A percentile compares a stretch with the other conserved stretches of the same genome.
phyloP scores from a whole-genome alignment of 306 rosid species.

The Astragalus membranaceus region DNA sequence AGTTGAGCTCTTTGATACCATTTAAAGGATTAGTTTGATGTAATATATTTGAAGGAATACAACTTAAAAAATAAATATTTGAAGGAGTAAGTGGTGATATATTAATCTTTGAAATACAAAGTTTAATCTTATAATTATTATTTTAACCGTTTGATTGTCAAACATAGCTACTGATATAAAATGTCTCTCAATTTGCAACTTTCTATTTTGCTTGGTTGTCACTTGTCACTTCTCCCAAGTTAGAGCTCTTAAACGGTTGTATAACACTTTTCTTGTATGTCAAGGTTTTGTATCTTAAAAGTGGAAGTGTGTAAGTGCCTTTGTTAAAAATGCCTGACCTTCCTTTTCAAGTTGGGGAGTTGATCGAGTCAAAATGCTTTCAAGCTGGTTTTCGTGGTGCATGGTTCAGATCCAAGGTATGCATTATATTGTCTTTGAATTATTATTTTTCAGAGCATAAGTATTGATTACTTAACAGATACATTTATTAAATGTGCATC shows the following conservation, averaged over 20 bases:
- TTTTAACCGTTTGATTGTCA: too few relatives aligned
- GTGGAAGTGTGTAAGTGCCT: background rate
- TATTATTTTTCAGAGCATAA: background rate
- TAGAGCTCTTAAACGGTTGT: background rate
- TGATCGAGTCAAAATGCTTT: constrained; percentile 51
- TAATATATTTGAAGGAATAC: too few relatives aligned
- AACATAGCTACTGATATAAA: background rate
- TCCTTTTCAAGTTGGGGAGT: constrained; percentile 55
- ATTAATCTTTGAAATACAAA: too few relatives aligned
- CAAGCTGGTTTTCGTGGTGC: constrained; percentile 67
- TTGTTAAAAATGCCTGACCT: constrained; percentile 10
- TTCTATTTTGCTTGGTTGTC: background rate
- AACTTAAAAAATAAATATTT: too few relatives aligned
- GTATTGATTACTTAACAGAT: background rate
- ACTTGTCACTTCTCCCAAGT: background rate
- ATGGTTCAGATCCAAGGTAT: constrained; percentile 88
- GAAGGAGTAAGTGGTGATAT: too few relatives aligned
- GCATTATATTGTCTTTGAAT: background rate
- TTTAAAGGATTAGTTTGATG: too few relatives aligned
- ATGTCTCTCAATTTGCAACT: background rate
- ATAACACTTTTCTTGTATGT: background rate
- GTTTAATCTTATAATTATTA: too few relatives aligned
- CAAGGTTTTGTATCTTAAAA: background rate
- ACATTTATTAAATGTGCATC: background rate
- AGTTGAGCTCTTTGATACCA: too few relatives aligned